These are phyloP conservation scores for Turnera subulata DNA, from an alignment of 345 rosid species.

Conservation along the genomic window DNA sequence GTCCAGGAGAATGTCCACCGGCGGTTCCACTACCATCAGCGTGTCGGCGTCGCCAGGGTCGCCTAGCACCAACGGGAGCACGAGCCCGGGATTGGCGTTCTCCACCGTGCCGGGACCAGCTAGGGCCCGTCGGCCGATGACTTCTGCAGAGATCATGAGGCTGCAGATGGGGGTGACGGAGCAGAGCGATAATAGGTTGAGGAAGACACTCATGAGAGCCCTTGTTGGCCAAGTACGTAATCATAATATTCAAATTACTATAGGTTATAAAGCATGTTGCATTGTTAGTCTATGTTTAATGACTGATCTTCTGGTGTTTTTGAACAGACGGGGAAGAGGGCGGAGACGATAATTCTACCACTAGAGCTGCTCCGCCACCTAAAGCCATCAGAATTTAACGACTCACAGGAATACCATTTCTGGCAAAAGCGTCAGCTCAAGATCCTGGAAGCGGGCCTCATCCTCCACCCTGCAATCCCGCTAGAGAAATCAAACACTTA, in stretches of 20 bases:
- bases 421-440: constrained; percentile 90
- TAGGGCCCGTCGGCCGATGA: constrained; percentile 64
- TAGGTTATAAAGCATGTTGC: too few relatives aligned
- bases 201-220: constrained; percentile 80
- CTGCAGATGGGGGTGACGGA: constrained; percentile 90
- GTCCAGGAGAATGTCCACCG: constrained; percentile 56
- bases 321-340: constrained; percentile 64
- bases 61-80: constrained; percentile 29
- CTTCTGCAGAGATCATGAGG: constrained; percentile 94
- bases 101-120: constrained; percentile 32
- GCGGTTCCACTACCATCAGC: constrained; percentile 14
- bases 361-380: constrained; percentile 83
- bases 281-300: too few relatives aligned
- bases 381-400: constrained; percentile 71
- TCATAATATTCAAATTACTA: too few relatives aligned
- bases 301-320: not conserved
- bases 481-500: constrained; percentile 56
- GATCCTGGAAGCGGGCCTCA: constrained; percentile 74
- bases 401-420: constrained; percentile 58
- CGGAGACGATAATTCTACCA: constrained; percentile 86
- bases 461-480: constrained; percentile 62
- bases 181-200: constrained; percentile 74
- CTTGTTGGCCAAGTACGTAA: constrained; percentile 87
- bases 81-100: constrained; percentile 31
- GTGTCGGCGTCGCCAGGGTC: constrained; percentile 46